Evolutionary conservation across 2,329 filamentous ascomycete species (phyloP).

Genomic region (Penicillium brasilianum): DNA sequence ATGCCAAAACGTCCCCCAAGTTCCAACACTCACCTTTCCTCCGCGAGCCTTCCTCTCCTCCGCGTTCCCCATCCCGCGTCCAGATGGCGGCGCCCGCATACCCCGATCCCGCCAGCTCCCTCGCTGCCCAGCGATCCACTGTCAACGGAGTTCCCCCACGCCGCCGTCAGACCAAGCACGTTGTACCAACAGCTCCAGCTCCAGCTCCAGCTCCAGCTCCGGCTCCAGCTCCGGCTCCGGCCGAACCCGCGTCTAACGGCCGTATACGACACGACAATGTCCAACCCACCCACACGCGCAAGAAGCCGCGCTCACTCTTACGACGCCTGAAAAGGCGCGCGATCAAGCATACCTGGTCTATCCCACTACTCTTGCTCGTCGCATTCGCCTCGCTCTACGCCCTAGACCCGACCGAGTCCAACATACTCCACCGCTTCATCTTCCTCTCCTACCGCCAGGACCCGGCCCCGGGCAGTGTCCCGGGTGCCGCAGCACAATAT

Average conservation of each 20-base stretch:
- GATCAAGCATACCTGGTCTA: slow-evolving; percentile 61
- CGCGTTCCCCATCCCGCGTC: neutral
- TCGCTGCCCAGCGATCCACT: neutral
- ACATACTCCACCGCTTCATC: slow-evolving; percentile 76
- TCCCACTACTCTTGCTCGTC: slow-evolving; percentile 70
- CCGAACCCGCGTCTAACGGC: neutral
- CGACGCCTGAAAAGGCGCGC: slow-evolving; percentile 41
- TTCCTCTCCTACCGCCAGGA: slow-evolving; percentile 80
- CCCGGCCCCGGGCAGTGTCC: slow-evolving; percentile 40
- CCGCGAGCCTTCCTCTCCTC: neutral
- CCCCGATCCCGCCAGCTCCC: neutral
- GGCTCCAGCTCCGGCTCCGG: neutral
- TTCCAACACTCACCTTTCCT: neutral
- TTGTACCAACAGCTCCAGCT: neutral
- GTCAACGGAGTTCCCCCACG: neutral
- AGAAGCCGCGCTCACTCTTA: slow-evolving; percentile 8
- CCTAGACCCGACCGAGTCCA: slow-evolving; percentile 73
- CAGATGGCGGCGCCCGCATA: slow-evolving; percentile 7
- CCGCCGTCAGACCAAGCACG: neutral
- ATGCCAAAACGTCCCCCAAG: neutral
- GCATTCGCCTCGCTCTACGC: slow-evolving; percentile 70
- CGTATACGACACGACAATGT: neutral
- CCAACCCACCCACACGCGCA: neutral
- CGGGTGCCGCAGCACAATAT: slow-evolving; percentile 64
- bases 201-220: neutral